These are phyloP conservation scores for Grigorovia transvaalensis DNA, from an alignment of 805 yeast genomes.

Conservation along the genomic window DNA sequence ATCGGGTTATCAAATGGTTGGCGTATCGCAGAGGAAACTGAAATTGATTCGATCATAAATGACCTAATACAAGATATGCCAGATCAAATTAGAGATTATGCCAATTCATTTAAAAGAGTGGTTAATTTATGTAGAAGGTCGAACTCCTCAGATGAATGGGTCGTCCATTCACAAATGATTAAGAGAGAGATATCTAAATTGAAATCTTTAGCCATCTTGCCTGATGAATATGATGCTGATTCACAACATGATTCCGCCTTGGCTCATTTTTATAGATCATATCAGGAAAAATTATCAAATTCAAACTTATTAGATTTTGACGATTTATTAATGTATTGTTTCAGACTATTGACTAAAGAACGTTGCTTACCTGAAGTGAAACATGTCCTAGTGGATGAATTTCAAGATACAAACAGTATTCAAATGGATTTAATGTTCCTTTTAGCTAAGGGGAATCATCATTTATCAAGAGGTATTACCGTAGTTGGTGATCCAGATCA, in stretches of 20 bases:
- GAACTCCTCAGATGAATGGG: slow-evolving; percentile 23
- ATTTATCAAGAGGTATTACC: slow-evolving; percentile 48
- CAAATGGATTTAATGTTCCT: slow-evolving; percentile 61
- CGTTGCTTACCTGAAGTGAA: slow-evolving; percentile 40
- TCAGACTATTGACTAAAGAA: slow-evolving; percentile 35
- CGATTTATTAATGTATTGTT: slow-evolving; percentile 56
- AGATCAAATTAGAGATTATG: slow-evolving; percentile 26
- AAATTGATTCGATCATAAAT: slow-evolving; percentile 30
- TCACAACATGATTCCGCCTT: slow-evolving; percentile 26
- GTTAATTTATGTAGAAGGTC: slow-evolving; percentile 21
- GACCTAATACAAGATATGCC: slow-evolving; percentile 31
- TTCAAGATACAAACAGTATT: slow-evolving; percentile 78
- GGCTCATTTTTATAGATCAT: slow-evolving; percentile 37
- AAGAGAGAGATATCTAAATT: slow-evolving; percentile 42
- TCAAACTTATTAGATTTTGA: slow-evolving; percentile 64
- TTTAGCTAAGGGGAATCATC: slow-evolving; percentile 35
- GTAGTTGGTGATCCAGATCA: slow-evolving; percentile 97
- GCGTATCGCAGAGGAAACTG: slow-evolving; percentile 57
- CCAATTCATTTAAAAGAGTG: slow-evolving; percentile 18
- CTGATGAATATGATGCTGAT: slow-evolving; percentile 31
- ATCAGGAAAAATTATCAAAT: slow-evolving; percentile 38
- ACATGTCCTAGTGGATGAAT: slow-evolving; percentile 85
- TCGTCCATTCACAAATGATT: slow-evolving; percentile 33
- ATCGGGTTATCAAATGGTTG: slow-evolving; percentile 37
- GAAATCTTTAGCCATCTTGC: slow-evolving; percentile 43